Evolutionary conservation across 176 grass and related monocot species (phyloP), one percentile per base, ranked within the genome.

Genomic region (Chrysopogon serrulatus): DNA sequence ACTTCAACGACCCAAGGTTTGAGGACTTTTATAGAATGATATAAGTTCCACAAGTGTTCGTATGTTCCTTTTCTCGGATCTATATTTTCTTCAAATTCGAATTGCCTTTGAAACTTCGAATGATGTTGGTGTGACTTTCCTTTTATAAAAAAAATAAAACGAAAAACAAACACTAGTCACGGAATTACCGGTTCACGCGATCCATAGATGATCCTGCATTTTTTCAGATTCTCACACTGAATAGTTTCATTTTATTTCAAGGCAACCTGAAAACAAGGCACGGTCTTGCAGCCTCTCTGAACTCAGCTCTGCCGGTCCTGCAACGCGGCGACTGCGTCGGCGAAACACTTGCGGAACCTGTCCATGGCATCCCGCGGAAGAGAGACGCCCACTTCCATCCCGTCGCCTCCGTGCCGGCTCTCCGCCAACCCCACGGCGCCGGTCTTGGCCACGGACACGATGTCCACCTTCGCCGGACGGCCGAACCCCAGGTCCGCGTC

Each of bases 401-500:
- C 92, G 26, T 83, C 86, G 35, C 8, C 23, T 0, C 67, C 26
- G 10, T 32, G 40, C 74, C 45, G 80, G 47, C 19, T 74, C 45
- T 91, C 88, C 5, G 83, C 88, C 66, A 89, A 17, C 0, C 65
- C 87, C 65, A 89, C 59, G 0, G 89, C 86, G 2, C 83, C 89
- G 4, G 89, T 82, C 65, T 34, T 82, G 9, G 21, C 37, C 36
- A 86, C 76, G 12, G 89, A 94, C 16, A 81, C 45, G 36, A 94
- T 71, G 33, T 89, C 92, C 72, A 89, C 89, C 76, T 90, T 92
- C 31, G 33, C 83, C 8, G 90, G 90, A 23, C 36, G 71, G 14
- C 93, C 88, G 24, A 88, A 89, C 42, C 90, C 87, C 6, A 92
- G 83, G 76, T 95, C 90, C 13, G 92, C 0, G 1, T 83, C 90